These are phyloP conservation scores for Nidula niveotomentosa DNA, from an alignment of 1,284 basidiomycete species.

Conservation along the genomic window DNA sequence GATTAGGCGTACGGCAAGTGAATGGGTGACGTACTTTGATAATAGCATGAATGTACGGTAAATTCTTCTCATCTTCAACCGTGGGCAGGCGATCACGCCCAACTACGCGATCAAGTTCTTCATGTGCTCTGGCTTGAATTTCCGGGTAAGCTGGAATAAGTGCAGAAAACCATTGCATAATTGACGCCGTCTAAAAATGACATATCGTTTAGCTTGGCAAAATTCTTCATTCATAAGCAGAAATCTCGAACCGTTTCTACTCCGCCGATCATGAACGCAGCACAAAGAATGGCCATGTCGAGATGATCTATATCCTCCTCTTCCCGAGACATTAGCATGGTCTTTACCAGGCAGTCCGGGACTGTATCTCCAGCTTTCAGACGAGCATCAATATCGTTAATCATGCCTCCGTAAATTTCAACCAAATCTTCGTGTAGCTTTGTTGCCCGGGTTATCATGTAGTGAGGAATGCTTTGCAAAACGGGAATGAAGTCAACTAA, in stretches of 20 bases:
- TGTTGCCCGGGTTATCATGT: slow-evolving; percentile 27
- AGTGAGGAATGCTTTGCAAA: slow-evolving; percentile 33
- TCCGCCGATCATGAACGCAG: slow-evolving; percentile 39
- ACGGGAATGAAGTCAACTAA: slow-evolving; percentile 37
- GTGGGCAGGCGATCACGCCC: slow-evolving; percentile 24
- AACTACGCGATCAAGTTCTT: slow-evolving; percentile 24
- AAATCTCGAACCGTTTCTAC: slow-evolving; percentile 30
- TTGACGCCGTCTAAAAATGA: slow-evolving; percentile 25
- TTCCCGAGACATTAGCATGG: slow-evolving; percentile 22
- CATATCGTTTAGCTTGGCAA: too few relatives aligned
- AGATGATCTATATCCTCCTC: slow-evolving; percentile 29
- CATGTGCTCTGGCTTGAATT: slow-evolving; percentile 21
- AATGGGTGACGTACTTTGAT: slow-evolving; percentile 12
- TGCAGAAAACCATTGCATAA: slow-evolving; percentile 32
- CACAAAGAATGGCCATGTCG: slow-evolving; percentile 35
- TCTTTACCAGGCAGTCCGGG: slow-evolving; percentile 36
- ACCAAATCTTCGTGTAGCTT: slow-evolving; percentile 29
- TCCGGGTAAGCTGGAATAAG: slow-evolving; percentile 27
- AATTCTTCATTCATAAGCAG: not conserved
- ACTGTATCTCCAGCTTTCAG: slow-evolving; percentile 30
- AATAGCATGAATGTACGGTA: slow-evolving; percentile 23
- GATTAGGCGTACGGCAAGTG: not conserved
- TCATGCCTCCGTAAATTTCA: slow-evolving; percentile 33
- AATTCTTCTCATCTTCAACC: slow-evolving; percentile 21
- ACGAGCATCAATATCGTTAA: slow-evolving; percentile 26